Evolutionary conservation across 2,329 filamentous ascomycete genomes (phyloP), one percentile per base, ranked within the genome.

Genomic region (Huntiella decipiens): DNA sequence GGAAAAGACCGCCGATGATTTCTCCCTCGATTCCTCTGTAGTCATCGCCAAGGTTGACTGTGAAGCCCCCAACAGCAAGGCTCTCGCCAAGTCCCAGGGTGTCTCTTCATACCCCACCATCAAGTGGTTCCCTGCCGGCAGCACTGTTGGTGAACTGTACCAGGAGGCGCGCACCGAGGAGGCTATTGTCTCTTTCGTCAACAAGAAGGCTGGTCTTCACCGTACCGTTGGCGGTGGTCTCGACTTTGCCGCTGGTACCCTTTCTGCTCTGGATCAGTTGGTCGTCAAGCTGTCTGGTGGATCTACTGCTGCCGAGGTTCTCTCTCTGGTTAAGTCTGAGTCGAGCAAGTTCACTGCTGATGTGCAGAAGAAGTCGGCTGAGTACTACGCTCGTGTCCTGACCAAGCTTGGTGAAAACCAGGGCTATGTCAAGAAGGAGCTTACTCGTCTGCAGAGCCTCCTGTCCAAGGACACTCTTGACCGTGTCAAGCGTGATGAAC

Each of bases 31-130:
- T 57, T 64, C 77, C 50, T 70, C 73, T 53, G 84, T 98, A 52
- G 60, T 94, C 38, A 77, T 98, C 57, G 91, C 86, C 62, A 96
- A 98, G 70, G 81, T 98, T 51, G 88, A 98, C 59, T 87, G 85
- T 58, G 88, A 98, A 65, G 77, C 81, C 28, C 77, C 83, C 55
- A 84, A 84, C 63, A 76, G 80, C 62, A 95, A 94, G 66, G 73
- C 73, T 38, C 77, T 79, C 43, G 79, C 86, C 44, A 64, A 75
- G 58, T 76, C 79, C 44, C 79, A 91, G 59, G 84, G 78, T 51
- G 75, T 98, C 54, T 73, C 72, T 46, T 84, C 81, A 33, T 98
- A 92, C 71, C 91, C 91, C 43, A 98, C 91, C 52, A 94, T 98
- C 70, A 94, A 94, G 68, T 98, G 80, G 74, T 98, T 95, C 74